Percentiles rank a stretch among this genome's conserved stretches.
phyloP scores from a whole-genome alignment of 2,329 filamentous ascomycete genomes.

The Rosellinia necatrix region DNA sequence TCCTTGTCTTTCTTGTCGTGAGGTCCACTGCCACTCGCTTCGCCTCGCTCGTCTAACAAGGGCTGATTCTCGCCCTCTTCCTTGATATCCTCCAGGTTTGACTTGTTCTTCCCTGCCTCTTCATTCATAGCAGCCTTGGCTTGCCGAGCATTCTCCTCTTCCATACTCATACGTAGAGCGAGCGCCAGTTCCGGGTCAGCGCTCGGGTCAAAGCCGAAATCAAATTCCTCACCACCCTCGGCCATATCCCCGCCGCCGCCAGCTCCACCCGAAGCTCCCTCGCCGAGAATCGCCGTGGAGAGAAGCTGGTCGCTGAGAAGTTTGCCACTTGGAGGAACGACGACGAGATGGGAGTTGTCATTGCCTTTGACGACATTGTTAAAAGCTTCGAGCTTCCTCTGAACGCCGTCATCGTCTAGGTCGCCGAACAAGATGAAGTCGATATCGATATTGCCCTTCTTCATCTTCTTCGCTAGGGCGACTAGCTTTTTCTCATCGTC shows the following conservation, averaged over 20 bases:
- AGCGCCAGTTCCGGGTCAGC: conserved; percentile 93
- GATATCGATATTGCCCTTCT: conserved; percentile 93
- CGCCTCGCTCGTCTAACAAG: conserved; percentile 66
- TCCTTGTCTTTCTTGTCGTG: conserved; percentile 56
- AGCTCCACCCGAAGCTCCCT: conserved; percentile 64
- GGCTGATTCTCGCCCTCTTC: conserved; percentile 75
- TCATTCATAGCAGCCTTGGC: conserved; percentile 82
- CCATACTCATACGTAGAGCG: conserved; percentile 94
- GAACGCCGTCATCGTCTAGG: conserved; percentile 82
- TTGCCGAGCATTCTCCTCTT: conserved; percentile 94
- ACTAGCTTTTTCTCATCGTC: conserved; percentile 89
- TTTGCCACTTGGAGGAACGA: conserved; percentile 88
- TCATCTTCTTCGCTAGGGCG: conserved; percentile 95
- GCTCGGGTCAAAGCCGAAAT: conserved; percentile 88
- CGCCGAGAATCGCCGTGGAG: conserved; percentile 84
- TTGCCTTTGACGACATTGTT: conserved; percentile 89
- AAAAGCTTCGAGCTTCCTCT: conserved; percentile 92
- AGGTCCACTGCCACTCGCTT: conserved; percentile 63
- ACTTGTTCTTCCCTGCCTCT: conserved; percentile 73
- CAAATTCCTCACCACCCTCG: conserved; percentile 68
- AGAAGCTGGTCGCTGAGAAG: conserved; percentile 92
- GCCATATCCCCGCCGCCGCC: conserved; percentile 60
- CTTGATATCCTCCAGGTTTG: conserved; percentile 78
- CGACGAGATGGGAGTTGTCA: conserved; percentile 88
- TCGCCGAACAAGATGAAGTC: conserved; percentile 97